A percentile compares a stretch with the other conserved stretches of the same genome.
Conservation (phyloP, 2,329 filamentous ascomycete genomes). For the Phoma sp. region DNA sequence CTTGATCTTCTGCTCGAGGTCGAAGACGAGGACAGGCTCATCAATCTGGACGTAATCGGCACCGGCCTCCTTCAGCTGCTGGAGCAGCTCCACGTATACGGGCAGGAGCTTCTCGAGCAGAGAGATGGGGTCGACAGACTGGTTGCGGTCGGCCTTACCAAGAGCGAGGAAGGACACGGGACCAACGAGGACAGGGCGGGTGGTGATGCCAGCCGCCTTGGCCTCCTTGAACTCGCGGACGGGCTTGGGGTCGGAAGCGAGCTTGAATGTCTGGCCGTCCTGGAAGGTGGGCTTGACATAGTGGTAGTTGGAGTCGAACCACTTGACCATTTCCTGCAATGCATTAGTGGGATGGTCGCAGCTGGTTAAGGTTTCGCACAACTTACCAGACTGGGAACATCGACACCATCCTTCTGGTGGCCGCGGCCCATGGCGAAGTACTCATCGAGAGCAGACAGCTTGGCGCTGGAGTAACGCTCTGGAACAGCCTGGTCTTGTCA, state of each 20-base stretch:
- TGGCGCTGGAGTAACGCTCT: slow-evolving; percentile 90
- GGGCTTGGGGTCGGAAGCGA: slow-evolving; percentile 87
- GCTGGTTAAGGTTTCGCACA: not conserved
- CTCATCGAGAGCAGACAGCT: slow-evolving; percentile 87
- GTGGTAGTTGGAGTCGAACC: slow-evolving; percentile 99
- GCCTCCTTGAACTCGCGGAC: slow-evolving; percentile 94
- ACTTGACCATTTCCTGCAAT: slow-evolving; percentile 94
- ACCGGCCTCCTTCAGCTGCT: slow-evolving; percentile 93
- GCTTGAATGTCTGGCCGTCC: slow-evolving; percentile 95
- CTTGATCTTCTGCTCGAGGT: slow-evolving; percentile 89
- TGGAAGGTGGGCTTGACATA: slow-evolving; percentile 99
- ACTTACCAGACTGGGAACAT: slow-evolving; percentile 81
- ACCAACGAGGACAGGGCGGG: slow-evolving; percentile 92
- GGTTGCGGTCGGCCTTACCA: slow-evolving; percentile 96
- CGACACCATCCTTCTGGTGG: slow-evolving; percentile 92
- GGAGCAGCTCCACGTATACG: slow-evolving; percentile 90
- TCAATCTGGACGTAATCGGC: slow-evolving; percentile 98
- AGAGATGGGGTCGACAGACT: slow-evolving; percentile 90
- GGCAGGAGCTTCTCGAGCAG: slow-evolving; percentile 93
- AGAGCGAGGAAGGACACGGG: slow-evolving; percentile 98
- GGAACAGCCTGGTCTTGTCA: slow-evolving; percentile 74
- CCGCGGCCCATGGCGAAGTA: slow-evolving; percentile 99
- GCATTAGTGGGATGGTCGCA: slow-evolving; percentile 30
- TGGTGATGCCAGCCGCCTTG: slow-evolving; percentile 93
- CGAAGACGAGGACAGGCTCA: slow-evolving; percentile 95